A percentile compares a stretch with the other conserved stretches of the same genome.
These are phyloP conservation scores for Pterula multifida DNA, from an alignment of 1,284 basidiomycete species.

Conservation along the genomic window DNA sequence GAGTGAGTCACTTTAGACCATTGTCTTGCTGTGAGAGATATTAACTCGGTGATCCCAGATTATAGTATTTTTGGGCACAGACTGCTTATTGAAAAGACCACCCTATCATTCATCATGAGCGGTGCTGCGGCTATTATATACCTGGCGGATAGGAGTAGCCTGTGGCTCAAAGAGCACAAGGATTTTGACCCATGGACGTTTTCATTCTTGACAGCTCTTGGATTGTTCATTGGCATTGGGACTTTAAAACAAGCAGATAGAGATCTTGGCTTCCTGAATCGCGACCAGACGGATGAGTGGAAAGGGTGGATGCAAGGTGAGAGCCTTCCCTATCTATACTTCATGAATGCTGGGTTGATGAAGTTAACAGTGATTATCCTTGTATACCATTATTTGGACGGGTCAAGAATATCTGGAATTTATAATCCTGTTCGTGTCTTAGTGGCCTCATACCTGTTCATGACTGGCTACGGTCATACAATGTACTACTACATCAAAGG, in stretches of 20 bases:
- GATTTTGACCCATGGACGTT: constrained; percentile 65
- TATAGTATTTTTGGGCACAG: constrained; percentile 19
- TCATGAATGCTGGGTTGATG: too few species aligned
- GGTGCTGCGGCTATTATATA: constrained; percentile 56
- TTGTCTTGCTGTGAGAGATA: not conserved
- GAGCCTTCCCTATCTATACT: constrained; percentile 1
- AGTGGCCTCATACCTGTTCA: constrained; percentile 80
- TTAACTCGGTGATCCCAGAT: constrained; percentile 12
- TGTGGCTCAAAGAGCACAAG: constrained; percentile 86
- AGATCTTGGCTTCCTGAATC: constrained; percentile 78
- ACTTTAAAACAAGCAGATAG: constrained; percentile 64
- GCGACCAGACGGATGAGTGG: constrained; percentile 91
- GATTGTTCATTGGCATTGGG: constrained; percentile 45
- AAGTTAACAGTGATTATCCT: constrained; percentile 66
- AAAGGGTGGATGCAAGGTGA: constrained; percentile 94
- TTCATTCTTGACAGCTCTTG: constrained; percentile 39
- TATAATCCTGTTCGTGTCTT: constrained; percentile 83
- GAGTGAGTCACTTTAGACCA: not conserved
- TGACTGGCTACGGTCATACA: constrained; percentile 68
- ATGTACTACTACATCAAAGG: constrained; percentile 78
- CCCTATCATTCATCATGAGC: constrained; percentile 51
- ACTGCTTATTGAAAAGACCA: constrained; percentile 25
- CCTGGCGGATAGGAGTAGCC: constrained; percentile 66
- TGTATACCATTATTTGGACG: constrained; percentile 82
- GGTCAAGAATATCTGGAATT: constrained; percentile 78